Base-by-base conservation (phyloP, 1,139 yeast genomes). In the Nakaseomyces nivariensis region DNA sequence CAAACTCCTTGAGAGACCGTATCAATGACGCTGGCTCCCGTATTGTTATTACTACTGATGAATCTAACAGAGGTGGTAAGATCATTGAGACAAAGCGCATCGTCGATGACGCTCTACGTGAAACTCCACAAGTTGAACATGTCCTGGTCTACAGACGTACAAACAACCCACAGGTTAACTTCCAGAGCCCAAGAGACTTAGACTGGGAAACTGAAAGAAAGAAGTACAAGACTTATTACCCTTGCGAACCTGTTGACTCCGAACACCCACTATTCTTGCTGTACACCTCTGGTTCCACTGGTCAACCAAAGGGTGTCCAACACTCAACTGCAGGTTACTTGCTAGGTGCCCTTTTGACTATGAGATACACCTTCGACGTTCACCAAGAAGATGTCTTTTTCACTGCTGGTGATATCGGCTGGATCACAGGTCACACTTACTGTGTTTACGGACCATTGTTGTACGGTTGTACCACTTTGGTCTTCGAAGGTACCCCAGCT, bases 291-390 rank as follows among this genome's bases (percentile, higher is more conserved):
- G 97, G 97, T 51, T 88, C 97, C 34, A 90, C 97, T 41, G 97
- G 97, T 57, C 81, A 94, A 59, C 97, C 97, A 68, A 90, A 90
- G 77, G 97, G 97, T 70, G 95, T 90, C 54, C 95, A 88, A 61
- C 94, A 85, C 67, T 74, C 82, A 46, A 84, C 92, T 48, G 94
- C 89, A 8, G 95, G 94, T 48, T 85, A 83, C 63, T 71, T 85
- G 54, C 71, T 85, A 52, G 87, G 86, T 47, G 89, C 94, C 2
- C 62, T 77, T 50, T 61, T 84, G 57, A 78, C 89, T 42, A 79
- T 88, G 56, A 82, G 81, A 66, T 85, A 85, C 66, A 79, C 82
- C 38, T 85, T 85, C 68, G 94, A 85, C 64, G 78, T 83, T 45
- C 90, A 84, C 60, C 78, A 76, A 54, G 81, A 80, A 44, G 95